Percentiles rank a stretch among this genome's conserved stretches.
These are phyloP conservation scores for Amanita molliuscula DNA, from an alignment of 768 basidiomycete species.

Conservation along the genomic window DNA sequence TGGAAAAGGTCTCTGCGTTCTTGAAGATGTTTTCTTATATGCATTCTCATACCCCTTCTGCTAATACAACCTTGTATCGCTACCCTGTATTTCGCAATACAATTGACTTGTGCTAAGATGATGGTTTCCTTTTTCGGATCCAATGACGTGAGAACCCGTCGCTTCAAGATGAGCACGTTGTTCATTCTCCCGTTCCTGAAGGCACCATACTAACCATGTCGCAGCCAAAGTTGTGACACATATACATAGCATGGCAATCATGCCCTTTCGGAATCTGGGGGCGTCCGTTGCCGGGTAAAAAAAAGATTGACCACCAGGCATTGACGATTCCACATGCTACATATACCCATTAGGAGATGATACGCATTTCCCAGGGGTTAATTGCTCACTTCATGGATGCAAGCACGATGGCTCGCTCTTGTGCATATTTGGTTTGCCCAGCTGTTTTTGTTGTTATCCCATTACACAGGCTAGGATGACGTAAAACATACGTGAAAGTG, in stretches of 20 bases:
- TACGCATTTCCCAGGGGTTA: not conserved
- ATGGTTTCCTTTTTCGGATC: not conserved
- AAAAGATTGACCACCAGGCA: constrained; percentile 62
- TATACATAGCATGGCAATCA: constrained; percentile 57
- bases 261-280: constrained; percentile 55
- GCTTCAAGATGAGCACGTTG: not conserved
- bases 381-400: constrained; percentile 61
- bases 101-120: not conserved
- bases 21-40: not conserved
- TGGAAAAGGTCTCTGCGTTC: constrained; percentile 16
- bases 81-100: not conserved
- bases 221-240: constrained; percentile 43
- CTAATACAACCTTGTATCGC: not conserved
- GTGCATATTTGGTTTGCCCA: constrained; percentile 79
- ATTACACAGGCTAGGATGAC: not conserved
- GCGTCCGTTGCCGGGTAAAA: constrained; percentile 70
- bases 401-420: constrained; percentile 58
- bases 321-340: constrained; percentile 61
- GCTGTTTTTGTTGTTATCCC: constrained; percentile 16
- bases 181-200: constrained; percentile 31
- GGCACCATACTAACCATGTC: constrained; percentile 46
- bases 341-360: not conserved
- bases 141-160: not conserved
- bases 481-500: constrained; percentile 50
- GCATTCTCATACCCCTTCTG: not conserved